Base-by-base conservation (phyloP, 1,284 basidiomycete species). In the Pascua guehoae region DNA sequence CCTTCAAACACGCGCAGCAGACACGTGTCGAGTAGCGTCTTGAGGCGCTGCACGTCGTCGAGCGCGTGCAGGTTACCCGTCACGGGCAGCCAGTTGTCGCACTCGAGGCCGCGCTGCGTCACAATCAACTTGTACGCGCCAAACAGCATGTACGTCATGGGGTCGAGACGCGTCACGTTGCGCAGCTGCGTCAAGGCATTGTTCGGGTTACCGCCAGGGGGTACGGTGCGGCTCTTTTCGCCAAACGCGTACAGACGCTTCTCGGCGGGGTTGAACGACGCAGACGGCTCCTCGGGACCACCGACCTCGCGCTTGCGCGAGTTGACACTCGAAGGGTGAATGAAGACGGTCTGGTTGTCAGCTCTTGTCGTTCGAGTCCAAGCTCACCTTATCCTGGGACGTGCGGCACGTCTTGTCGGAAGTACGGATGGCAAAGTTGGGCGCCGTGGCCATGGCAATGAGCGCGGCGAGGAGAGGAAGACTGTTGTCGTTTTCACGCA, bases 1-100 rank as follows among this genome's bases (percentile, higher is more conserved):
- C 93, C 92, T 68, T 97, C 89, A 66, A 93, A 97, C 1, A 96
- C 90, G 45, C 94, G 85, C 51, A 94, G 79, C 86, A 97, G 87
- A 70, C 88, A 91, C 3, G 81, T 79, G 68, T 96, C 90, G 81
- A 96, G 85, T 64, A 89, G 80, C 36, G 79, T 80, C 77, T 94
- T 93, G 66, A 98, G 79, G n/a, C 85, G 82, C 69, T 89, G 87
- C 18, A 96, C 79, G 66, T 92, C 87, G 72, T 95, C 90, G 62
- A 98, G 78, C 7, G 86, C 84, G 65, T 88, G 84, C 57, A 87
- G 73, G 64, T 88, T 83, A 45, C 93, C 93, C 32, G 86, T 81
- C 51, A 97, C 84, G 11, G 91, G 91, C 18, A 97, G 79, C 94
- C 94, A 98, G 47, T 84, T 85, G 69, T 98, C 94, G 71, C 91